Evolutionary conservation across 139 green algal species (phyloP).

Genomic region (Penium margaritaceum): DNA sequence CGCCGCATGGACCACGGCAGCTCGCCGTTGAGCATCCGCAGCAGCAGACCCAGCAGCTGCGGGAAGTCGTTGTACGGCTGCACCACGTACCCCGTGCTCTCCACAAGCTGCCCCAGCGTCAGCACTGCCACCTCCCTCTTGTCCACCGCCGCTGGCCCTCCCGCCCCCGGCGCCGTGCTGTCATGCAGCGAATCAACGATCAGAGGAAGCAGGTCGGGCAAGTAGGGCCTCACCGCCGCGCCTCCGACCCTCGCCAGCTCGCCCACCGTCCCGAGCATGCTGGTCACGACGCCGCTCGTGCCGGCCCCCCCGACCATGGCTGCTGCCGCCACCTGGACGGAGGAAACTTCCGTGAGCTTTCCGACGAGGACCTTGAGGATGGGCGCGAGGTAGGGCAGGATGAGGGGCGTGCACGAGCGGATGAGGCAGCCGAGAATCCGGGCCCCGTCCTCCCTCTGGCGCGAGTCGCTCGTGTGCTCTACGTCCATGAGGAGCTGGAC

Average conservation of each 20-base stretch:
- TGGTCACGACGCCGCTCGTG: constrained; percentile 54
- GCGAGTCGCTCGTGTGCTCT: constrained; percentile 60
- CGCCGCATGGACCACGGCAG: constrained; percentile 35
- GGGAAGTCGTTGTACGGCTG: constrained; percentile 81
- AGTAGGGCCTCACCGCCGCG: constrained; percentile 58
- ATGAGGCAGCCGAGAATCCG: constrained; percentile 78
- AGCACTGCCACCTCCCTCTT: constrained; percentile 67
- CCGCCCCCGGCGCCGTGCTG: too few species aligned
- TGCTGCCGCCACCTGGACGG: neutral
- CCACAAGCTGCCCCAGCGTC: constrained; percentile 71
- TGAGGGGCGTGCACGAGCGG: constrained; percentile 55
- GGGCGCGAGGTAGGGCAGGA: constrained; percentile 78
- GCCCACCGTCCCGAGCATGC: constrained; percentile 72
- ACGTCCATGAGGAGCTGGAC: constrained; percentile 81
- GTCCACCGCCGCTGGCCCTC: neutral
- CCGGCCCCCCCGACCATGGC: constrained; percentile 29
- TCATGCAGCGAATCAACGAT: constrained; percentile 77
- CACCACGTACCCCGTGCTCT: constrained; percentile 75
- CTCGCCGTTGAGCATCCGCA: constrained; percentile 78
- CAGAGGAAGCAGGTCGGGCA: constrained; percentile 73
- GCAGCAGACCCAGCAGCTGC: constrained; percentile 80
- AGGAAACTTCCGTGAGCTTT: constrained; percentile 56
- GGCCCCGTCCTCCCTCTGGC: constrained; percentile 62
- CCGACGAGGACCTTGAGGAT: constrained; percentile 64
- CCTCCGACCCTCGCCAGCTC: constrained; percentile 69